Evolutionary conservation across 306 rosid genomes (phyloP).

Genomic region (Lupinus albus): DNA sequence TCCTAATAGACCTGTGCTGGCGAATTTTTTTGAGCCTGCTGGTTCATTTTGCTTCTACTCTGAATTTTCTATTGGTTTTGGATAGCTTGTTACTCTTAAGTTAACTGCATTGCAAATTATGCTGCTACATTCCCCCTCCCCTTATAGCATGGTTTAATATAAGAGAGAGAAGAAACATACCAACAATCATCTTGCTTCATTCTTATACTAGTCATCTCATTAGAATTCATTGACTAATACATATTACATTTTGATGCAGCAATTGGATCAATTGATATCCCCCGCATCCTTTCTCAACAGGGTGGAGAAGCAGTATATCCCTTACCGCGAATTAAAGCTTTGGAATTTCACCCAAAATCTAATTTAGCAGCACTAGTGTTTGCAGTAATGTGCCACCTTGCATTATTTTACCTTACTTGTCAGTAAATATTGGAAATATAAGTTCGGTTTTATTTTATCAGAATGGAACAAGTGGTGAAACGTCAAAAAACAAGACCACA

Average conservation of each 20-base stretch:
- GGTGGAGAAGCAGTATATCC: constrained; percentile 98
- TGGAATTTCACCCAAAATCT: constrained; percentile 90
- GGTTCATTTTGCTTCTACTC: constrained; percentile 51
- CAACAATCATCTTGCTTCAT: constrained; percentile 29
- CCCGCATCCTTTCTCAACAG: constrained; percentile 95
- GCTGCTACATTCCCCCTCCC: constrained; percentile 15
- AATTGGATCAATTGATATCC: constrained; percentile 91
- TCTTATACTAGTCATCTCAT: constrained; percentile 26
- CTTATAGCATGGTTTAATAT: constrained; percentile 6
- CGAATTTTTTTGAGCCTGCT: constrained; percentile 88
- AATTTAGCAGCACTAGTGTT: constrained; percentile 88
- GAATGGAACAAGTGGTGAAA: constrained; percentile 72
- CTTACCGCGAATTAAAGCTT: constrained; percentile 72
- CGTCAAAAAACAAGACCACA: constrained; percentile 66
- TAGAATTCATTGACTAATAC: constrained; percentile 36
- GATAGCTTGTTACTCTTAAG: constrained; percentile 12
- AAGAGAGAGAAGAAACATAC: constrained; percentile 24
- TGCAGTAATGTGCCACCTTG: constrained; percentile 67
- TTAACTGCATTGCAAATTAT: neutral
- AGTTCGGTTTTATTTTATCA: constrained; percentile 48
- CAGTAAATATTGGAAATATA: constrained; percentile 25
- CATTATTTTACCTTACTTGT: constrained; percentile 22
- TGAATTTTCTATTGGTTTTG: constrained; percentile 27
- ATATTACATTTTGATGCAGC: constrained; percentile 59
- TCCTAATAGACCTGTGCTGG: constrained; percentile 81